A percentile compares a stretch with the other conserved stretches of the same genome.
Conservation (phyloP, 257 asterid genomes). For the Anisodus acutangulus region DNA sequence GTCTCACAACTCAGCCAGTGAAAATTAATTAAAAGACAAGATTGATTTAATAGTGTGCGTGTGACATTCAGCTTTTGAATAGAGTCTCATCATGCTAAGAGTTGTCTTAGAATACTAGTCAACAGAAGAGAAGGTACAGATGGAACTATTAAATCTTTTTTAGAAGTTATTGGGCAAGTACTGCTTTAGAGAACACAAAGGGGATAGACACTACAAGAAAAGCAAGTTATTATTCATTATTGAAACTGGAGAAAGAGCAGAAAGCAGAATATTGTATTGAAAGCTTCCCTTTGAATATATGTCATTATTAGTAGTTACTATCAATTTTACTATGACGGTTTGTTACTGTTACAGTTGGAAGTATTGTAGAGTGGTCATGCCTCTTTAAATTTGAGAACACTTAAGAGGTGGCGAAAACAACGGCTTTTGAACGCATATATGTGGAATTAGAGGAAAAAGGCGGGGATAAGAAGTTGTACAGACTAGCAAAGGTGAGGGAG, state of each 20-base stretch:
- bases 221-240: not conserved
- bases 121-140: not conserved
- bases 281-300: not conserved
- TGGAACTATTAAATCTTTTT: not conserved
- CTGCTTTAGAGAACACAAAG: not conserved
- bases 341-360: not conserved
- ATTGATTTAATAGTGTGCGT: not conserved
- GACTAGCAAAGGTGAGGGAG: too few species aligned
- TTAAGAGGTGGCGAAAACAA: not conserved
- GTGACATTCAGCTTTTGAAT: not conserved
- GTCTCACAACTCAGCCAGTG: conserved; percentile 31
- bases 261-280: not conserved
- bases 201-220: not conserved
- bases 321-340: not conserved
- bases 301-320: not conserved
- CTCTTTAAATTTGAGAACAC: not conserved
- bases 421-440: too few species aligned
- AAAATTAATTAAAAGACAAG: not conserved
- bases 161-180: not conserved
- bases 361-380: not conserved
- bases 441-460: too few species aligned
- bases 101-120: not conserved
- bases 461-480: too few species aligned
- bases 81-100: not conserved
- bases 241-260: not conserved